Evolutionary conservation across 1,284 basidiomycete genomes (phyloP).

Genomic region (Marasmius fiardii): DNA sequence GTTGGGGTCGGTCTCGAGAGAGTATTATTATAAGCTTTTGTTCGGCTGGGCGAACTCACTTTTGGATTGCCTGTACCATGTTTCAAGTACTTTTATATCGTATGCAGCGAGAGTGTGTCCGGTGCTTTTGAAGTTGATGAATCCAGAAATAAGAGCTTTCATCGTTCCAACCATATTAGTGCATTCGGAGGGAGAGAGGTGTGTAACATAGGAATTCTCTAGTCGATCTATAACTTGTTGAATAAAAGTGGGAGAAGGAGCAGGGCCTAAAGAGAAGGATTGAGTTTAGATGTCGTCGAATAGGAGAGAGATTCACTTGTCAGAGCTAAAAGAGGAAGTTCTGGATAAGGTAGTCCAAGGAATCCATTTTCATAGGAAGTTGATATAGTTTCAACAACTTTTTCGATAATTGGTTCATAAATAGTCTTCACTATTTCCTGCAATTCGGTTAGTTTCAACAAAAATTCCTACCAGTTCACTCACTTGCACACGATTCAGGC

Average conservation of each 20-base stretch:
- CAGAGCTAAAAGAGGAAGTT: conserved; percentile 54
- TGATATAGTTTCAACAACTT: conserved; percentile 37
- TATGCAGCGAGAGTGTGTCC: conserved; percentile 51
- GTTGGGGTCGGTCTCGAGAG: conserved; percentile 22
- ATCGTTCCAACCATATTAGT: conserved; percentile 49
- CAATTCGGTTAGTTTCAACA: background rate
- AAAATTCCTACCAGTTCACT: background rate
- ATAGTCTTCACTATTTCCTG: conserved; percentile 21
- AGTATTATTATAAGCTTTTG: background rate
- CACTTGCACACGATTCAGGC: conserved; percentile 11
- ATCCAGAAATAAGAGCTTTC: conserved; percentile 52
- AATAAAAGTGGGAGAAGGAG: conserved; percentile 40
- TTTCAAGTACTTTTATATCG: conserved; percentile 54
- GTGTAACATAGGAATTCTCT: conserved; percentile 36
- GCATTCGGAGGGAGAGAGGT: conserved; percentile 58
- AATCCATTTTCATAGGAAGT: conserved; percentile 36
- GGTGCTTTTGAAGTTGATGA: conserved; percentile 49
- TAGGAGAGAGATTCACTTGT: conserved; percentile 36
- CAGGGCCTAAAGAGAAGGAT: conserved; percentile 26
- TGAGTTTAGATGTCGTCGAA: conserved; percentile 12
- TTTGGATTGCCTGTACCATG: conserved; percentile 50
- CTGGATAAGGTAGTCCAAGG: conserved; percentile 46
- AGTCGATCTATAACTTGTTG: conserved; percentile 38
- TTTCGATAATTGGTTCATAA: conserved; percentile 38
- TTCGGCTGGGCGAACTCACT: conserved; percentile 25